Percentiles rank a stretch among this genome's conserved stretches.
These are phyloP conservation scores for Earliella scabrosa DNA, from an alignment of 1,284 basidiomycete genomes.

Conservation along the genomic window DNA sequence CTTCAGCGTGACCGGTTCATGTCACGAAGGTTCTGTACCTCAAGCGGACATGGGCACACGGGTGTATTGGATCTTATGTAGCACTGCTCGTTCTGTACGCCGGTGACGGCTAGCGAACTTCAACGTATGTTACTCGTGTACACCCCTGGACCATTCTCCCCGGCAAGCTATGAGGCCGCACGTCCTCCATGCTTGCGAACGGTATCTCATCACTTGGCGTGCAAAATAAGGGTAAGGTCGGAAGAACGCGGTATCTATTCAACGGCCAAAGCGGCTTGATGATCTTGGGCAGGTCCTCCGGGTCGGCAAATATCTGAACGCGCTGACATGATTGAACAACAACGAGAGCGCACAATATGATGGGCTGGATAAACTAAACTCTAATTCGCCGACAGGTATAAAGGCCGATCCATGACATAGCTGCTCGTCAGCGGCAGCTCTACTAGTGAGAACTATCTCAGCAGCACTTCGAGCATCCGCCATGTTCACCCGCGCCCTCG, in stretches of 20 bases:
- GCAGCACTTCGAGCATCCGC: slow-evolving; percentile 4
- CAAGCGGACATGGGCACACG: too few relatives aligned
- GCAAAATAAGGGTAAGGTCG: too few relatives aligned
- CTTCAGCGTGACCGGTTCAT: not conserved
- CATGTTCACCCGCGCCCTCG: slow-evolving; percentile 24
- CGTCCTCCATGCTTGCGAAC: too few relatives aligned
- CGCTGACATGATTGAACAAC: too few relatives aligned
- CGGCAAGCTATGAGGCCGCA: too few relatives aligned
- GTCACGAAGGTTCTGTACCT: too few relatives aligned
- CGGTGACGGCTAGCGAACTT: too few relatives aligned
- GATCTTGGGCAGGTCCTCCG: not conserved
- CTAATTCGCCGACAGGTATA: not conserved
- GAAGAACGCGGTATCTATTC: too few relatives aligned
- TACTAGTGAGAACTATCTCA: slow-evolving; percentile 9
- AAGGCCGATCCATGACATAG: not conserved
- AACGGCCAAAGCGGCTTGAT: slow-evolving; percentile 1
- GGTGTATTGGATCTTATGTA: not conserved
- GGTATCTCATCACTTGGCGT: too few relatives aligned
- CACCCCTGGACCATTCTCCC: too few relatives aligned
- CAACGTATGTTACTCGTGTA: too few relatives aligned
- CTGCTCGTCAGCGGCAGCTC: slow-evolving; percentile 5
- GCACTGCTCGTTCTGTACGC: not conserved
- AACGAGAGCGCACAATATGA: not conserved
- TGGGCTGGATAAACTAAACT: not conserved
- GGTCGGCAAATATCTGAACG: not conserved